Conservation (phyloP, 164 flowering plant species). For the Stephania cephalantha region DNA sequence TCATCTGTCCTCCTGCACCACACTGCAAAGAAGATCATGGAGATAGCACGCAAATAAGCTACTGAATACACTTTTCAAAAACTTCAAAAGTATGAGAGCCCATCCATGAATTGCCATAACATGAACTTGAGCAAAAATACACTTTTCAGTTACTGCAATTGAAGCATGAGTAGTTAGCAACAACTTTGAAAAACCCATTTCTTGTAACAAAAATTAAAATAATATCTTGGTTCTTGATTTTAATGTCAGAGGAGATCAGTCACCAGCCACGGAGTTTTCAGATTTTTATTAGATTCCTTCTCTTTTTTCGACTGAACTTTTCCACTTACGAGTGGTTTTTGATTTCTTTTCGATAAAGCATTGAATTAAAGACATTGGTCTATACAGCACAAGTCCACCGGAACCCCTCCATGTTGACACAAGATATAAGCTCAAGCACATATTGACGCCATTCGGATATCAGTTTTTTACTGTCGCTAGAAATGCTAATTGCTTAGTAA, state of each 20-base stretch:
- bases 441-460: not conserved
- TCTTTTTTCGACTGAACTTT: not conserved
- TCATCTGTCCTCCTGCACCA: slow-evolving; percentile 99
- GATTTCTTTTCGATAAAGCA: not conserved
- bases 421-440: not conserved
- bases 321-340: not conserved
- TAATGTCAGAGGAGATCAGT: not conserved
- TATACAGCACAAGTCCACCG: not conserved
- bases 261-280: not conserved
- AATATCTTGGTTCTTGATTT: not conserved
- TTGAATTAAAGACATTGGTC: not conserved
- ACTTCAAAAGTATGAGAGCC: too few species aligned
- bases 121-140: too few species aligned
- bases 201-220: not conserved
- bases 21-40: slow-evolving; percentile 31
- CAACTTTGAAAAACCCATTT: too few species aligned
- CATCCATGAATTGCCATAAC: too few species aligned
- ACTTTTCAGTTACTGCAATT: too few species aligned
- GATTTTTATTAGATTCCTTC: not conserved
- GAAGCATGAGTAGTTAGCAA: too few species aligned
- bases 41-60: not conserved
- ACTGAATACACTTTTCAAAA: not conserved
- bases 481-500: not conserved
- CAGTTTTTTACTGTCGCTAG: not conserved
- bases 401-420: not conserved